Evolutionary conservation across 495 filamentous ascomycete genomes (phyloP), one percentile per base, ranked within the genome.

Genomic region (Trichoderma asperelloides): DNA sequence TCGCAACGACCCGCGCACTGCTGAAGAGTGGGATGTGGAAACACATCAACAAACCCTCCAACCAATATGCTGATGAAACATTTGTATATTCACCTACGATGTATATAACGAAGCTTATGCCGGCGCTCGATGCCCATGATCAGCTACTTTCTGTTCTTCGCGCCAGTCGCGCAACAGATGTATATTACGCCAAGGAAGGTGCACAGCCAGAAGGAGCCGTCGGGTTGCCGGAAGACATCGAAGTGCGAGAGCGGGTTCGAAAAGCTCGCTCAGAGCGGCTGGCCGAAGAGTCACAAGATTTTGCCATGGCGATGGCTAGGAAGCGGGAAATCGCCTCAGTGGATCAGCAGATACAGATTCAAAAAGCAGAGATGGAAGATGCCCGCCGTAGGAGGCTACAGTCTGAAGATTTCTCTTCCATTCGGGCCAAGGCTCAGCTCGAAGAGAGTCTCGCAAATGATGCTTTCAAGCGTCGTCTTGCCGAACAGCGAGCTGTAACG

Each of bases 11-110:
- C 0, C 75, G 73, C 37, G 74, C 76, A 13, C 71, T 83, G 6
- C 71, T 83, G 27, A 80, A 78, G 67, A 76, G 75, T 11, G 80
- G 76, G 41, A 72, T 81, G 66, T 83, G 81, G 81, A 78, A 76
- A 68, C 70, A 75, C 43, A 73, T 82, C 68, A 83, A 83, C 69
- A 73, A 75, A 33, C 67, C 76, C 9, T 77, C 74, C 65, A 78
- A 83, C 68, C 71, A 79, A 27, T 83, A 76, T 67, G 77, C 51
- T 12, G 77, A 81, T 12, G 77, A 78, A 25, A 73, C 67, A 33
- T 74, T 72, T 70, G 80, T 76, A 1, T 83, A 80, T 68, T 82
- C 80, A 2, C 73, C 81, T 0, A 79, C 78, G 2, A 80, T 79
- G 71, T 83, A 81, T 67, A 74, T 78, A 0, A 51, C 75, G 55